Conservation (phyloP, 257 asterid species). For the Asclepias syriaca region DNA sequence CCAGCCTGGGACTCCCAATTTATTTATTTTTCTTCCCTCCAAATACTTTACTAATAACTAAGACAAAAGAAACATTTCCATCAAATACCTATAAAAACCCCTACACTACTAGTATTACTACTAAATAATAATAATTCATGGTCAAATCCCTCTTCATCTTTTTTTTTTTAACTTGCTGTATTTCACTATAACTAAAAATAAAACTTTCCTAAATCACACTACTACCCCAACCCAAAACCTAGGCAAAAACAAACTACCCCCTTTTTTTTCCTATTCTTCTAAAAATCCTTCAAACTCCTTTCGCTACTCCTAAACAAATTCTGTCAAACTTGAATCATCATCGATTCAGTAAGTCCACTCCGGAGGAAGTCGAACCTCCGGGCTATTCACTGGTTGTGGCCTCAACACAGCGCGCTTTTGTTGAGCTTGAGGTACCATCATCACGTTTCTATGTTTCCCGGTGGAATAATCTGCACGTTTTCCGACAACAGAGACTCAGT, state of each 20-base stretch:
- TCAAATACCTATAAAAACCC: background rate
- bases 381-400: constrained; percentile 23
- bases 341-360: constrained; percentile 66
- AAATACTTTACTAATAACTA: background rate
- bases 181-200: background rate
- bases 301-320: background rate
- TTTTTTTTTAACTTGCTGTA: background rate
- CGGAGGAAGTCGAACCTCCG: constrained; percentile 56
- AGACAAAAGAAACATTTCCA: background rate
- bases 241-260: constrained; percentile 9
- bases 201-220: background rate
- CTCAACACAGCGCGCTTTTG: constrained; percentile 21
- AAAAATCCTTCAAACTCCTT: background rate
- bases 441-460: constrained; percentile 11
- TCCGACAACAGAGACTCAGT: background rate
- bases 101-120: background rate
- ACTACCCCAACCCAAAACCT: background rate
- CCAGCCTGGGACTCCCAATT: background rate
- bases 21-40: background rate
- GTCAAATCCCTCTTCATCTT: background rate
- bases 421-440: constrained; percentile 15
- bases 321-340: background rate
- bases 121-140: no score
- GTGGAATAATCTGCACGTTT: background rate
- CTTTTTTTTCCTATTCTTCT: background rate